A percentile compares a stretch with the other conserved stretches of the same genome.
Conservation (phyloP, 2,329 filamentous ascomycete species). For the Sporothrix inflata region DNA sequence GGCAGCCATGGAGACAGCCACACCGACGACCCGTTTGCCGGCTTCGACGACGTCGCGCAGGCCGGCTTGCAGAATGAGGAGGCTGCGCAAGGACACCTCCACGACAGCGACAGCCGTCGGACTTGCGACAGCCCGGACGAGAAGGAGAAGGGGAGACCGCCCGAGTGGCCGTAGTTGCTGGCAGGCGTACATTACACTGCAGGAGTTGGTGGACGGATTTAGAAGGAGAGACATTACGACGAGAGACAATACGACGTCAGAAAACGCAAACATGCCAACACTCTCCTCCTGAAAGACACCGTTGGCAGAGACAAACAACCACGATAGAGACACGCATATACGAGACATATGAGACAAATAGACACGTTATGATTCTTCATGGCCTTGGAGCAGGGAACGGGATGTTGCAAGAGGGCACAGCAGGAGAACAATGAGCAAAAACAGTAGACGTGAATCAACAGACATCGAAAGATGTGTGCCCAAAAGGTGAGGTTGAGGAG, state of each 20-base stretch:
- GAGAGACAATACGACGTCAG: background rate
- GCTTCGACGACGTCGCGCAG: background rate
- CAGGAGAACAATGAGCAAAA: background rate
- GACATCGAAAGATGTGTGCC: too few species aligned
- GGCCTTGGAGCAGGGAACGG: background rate
- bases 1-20: background rate
- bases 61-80: background rate
- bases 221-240: background rate
- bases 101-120: slow-evolving; percentile 7
- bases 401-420: background rate
- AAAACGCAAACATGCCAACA: background rate
- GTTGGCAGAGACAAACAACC: background rate
- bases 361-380: background rate
- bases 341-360: slow-evolving; percentile 22
- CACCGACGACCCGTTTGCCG: background rate
- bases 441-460: background rate
- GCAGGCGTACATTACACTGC: background rate
- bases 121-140: background rate
- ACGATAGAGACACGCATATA: slow-evolving; percentile 14
- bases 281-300: background rate
- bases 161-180: background rate
- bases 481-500: too few species aligned
- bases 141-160: background rate
- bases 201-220: background rate
- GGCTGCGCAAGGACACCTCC: too few species aligned